phyloP scores from a whole-genome alignment of 2,329 filamentous ascomycete species.

The Fusarium verrucosum region DNA sequence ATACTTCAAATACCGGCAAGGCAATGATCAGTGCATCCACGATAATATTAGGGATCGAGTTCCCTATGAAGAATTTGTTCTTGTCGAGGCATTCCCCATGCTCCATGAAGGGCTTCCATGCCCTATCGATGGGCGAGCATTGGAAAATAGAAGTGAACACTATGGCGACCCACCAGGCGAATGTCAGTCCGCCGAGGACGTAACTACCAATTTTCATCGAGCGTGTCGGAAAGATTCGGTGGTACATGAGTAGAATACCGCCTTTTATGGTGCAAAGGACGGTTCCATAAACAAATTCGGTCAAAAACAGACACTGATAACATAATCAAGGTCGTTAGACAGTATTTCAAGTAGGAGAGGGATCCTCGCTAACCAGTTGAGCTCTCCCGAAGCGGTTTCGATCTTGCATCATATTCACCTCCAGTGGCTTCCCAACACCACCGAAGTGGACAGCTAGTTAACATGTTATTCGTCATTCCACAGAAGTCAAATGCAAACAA shows the following conservation, averaged over 20 bases:
- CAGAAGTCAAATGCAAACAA: fast-evolving
- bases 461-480: not conserved
- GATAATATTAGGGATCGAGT: slow-evolving; percentile 8
- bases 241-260: not conserved
- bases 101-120: slow-evolving; percentile 13
- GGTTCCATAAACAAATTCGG: slow-evolving; percentile 5
- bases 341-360: fast-evolving
- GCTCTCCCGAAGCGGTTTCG: not conserved
- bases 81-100: not conserved
- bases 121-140: not conserved
- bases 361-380: not conserved
- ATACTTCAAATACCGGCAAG: not conserved
- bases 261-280: slow-evolving; percentile 6
- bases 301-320: not conserved
- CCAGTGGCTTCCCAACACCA: slow-evolving; percentile 5
- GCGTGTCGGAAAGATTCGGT: slow-evolving; percentile 4
- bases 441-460: not conserved
- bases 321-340: fast-evolving
- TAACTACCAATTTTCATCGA: not conserved
- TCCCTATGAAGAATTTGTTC: not conserved
- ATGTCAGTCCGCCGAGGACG: not conserved
- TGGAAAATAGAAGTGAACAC: slow-evolving; percentile 9
- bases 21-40: slow-evolving; percentile 10
- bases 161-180: slow-evolving; percentile 1
- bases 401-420: slow-evolving; percentile 3